Evolutionary conservation across 371 early-diverging fungal genomes (phyloP).

Genomic region (Sporodiniella umbellata): DNA sequence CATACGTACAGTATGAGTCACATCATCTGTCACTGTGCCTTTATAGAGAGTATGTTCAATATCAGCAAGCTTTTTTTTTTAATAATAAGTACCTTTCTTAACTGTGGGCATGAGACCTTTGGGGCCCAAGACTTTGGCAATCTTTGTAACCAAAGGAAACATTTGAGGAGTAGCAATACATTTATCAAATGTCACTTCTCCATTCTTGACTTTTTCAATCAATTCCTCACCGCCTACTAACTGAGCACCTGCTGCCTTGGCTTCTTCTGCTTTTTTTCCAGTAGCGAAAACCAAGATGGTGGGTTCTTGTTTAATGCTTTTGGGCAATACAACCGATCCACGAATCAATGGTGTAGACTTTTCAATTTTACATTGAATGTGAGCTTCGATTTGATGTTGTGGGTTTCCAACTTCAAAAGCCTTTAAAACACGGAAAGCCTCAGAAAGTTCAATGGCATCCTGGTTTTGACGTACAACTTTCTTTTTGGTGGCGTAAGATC

Average conservation of each 20-base stretch:
- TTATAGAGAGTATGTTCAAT: neutral
- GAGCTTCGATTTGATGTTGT: constrained; percentile 65
- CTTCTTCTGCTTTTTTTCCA: constrained; percentile 78
- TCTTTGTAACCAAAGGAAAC: constrained; percentile 84
- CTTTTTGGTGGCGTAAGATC: constrained; percentile 34
- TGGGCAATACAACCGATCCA: constrained; percentile 71
- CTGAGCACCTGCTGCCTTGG: constrained; percentile 76
- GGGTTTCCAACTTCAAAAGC: constrained; percentile 73
- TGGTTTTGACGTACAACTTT: constrained; percentile 20
- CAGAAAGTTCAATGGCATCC: constrained; percentile 38
- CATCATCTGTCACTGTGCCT: constrained; percentile 79
- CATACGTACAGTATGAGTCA: constrained; percentile 55
- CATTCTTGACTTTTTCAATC: constrained; percentile 65
- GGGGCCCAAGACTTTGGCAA: constrained; percentile 92
- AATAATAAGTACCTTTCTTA: constrained; percentile 64
- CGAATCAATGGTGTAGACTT: constrained; percentile 76
- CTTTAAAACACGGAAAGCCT: constrained; percentile 47
- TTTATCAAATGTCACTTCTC: constrained; percentile 77
- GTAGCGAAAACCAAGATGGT: constrained; percentile 77
- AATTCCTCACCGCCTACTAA: constrained; percentile 90
- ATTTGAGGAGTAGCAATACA: constrained; percentile 86
- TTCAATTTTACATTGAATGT: constrained; percentile 68
- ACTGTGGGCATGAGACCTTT: constrained; percentile 95
- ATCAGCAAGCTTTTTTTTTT: neutral
- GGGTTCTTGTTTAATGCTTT: constrained; percentile 58